Evolutionary conservation across 345 rosid genomes (phyloP).

Genomic region (Pugionium dolabratum): DNA sequence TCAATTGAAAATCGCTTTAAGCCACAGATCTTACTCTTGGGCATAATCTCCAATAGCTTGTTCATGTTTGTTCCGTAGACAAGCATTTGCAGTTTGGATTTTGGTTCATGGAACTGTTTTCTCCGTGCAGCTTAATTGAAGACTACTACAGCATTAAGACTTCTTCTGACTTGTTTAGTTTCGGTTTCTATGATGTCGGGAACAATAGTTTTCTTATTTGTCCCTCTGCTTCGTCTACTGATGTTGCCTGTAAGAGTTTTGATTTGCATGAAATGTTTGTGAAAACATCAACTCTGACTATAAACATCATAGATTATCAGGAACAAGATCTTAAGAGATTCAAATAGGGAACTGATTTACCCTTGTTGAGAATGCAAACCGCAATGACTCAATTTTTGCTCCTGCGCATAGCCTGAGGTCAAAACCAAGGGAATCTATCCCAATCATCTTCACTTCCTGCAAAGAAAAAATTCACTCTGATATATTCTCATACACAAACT

Average conservation of each 20-base stretch:
- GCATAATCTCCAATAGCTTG: constrained; percentile 19
- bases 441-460: constrained; percentile 72
- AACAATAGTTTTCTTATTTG: constrained; percentile 71
- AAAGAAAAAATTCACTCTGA: neutral
- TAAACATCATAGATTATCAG: neutral
- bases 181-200: constrained; percentile 48
- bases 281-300: neutral
- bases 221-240: constrained; percentile 75
- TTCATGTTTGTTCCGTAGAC: constrained; percentile 25
- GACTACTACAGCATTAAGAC: constrained; percentile 13
- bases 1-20: constrained; percentile 19
- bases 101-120: constrained; percentile 29
- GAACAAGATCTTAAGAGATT: neutral
- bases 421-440: constrained; percentile 81
- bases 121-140: constrained; percentile 6
- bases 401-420: constrained; percentile 84
- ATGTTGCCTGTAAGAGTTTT: constrained; percentile 64
- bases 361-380: constrained; percentile 68
- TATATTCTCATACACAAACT: neutral
- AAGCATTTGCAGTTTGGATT: constrained; percentile 11
- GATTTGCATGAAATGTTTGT: neutral
- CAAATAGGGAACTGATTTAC: constrained; percentile 43
- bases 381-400: constrained; percentile 74
- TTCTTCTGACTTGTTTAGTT: constrained; percentile 55
- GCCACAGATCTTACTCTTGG: constrained; percentile 20